Conservation (phyloP, 805 yeast species). For the Sugiyamaella floridensis region DNA sequence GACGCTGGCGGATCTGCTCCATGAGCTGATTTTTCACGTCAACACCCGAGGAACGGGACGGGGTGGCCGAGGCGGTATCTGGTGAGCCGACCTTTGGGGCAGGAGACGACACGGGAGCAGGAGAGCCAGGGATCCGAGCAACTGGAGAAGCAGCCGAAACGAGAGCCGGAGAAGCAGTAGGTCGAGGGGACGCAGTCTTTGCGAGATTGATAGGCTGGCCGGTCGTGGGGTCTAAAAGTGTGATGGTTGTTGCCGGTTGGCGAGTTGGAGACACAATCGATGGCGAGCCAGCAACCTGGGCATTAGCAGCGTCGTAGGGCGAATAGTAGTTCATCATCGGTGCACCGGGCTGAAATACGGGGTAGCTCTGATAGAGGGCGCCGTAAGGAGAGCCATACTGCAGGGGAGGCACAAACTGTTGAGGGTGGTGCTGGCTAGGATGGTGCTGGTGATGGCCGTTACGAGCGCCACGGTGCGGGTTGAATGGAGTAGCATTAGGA, state of each 20-base stretch:
- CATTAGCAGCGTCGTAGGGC: not conserved
- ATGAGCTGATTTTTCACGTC: constrained; percentile 15
- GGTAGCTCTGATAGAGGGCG: not conserved
- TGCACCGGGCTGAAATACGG: constrained; percentile 1
- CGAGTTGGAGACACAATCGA: not conserved
- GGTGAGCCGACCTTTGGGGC: constrained; percentile 3
- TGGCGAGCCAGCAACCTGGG: not conserved
- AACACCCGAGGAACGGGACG: constrained; percentile 4
- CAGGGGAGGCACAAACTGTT: constrained; percentile 1
- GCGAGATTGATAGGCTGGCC: constrained; percentile 22
- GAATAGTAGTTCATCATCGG: constrained; percentile 3
- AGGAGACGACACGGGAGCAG: constrained; percentile 4
- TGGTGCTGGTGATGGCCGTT: constrained; percentile 1
- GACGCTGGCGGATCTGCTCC: constrained; percentile 14
- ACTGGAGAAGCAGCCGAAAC: not conserved
- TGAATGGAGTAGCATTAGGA: not conserved
- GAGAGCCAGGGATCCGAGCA: not conserved
- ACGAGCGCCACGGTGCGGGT: not conserved
- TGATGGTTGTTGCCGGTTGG: constrained; percentile 21
- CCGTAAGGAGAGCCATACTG: constrained; percentile 1
- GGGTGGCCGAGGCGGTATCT: constrained; percentile 5
- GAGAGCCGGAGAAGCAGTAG: constrained; percentile 2
- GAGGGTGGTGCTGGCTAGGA: constrained; percentile 1
- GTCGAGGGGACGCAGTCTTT: not conserved
- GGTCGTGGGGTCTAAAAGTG: constrained; percentile 23